Percentiles rank a stretch among this genome's conserved stretches.
phyloP scores from a whole-genome alignment of 2,329 filamentous ascomycete species.

The Chaetomium globosum region DNA sequence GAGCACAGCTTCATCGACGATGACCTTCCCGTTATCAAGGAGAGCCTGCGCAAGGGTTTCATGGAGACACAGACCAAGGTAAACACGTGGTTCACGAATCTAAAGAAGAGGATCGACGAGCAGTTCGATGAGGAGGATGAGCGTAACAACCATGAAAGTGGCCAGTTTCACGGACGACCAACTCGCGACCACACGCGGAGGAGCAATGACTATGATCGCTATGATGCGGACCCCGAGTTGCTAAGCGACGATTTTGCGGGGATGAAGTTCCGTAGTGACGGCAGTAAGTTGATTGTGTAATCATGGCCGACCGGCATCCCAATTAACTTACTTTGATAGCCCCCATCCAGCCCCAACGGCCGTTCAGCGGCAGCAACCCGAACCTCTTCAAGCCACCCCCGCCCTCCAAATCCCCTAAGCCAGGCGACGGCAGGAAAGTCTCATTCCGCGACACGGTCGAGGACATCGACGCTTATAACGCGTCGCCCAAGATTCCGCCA shows the following conservation, averaged over 20 bases:
- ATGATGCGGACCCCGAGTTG: slow-evolving; percentile 91
- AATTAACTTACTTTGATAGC: slow-evolving; percentile 45
- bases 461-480: slow-evolving; percentile 78
- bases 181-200: slow-evolving; percentile 66
- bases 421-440: slow-evolving; percentile 55
- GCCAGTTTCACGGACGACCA: slow-evolving; percentile 50
- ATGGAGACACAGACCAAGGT: slow-evolving; percentile 90
- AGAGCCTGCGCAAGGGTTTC: slow-evolving; percentile 94
- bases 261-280: slow-evolving; percentile 64
- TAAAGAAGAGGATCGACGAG: slow-evolving; percentile 93
- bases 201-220: slow-evolving; percentile 86
- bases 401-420: slow-evolving; percentile 55
- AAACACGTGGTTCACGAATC: slow-evolving; percentile 85
- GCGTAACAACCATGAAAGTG: slow-evolving; percentile 39
- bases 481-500: slow-evolving; percentile 58
- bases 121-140: slow-evolving; percentile 75
- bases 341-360: slow-evolving; percentile 59
- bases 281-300: slow-evolving; percentile 53
- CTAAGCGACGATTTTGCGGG: slow-evolving; percentile 85
- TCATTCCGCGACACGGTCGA: slow-evolving; percentile 67
- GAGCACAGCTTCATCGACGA: slow-evolving; percentile 95
- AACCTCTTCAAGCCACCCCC: slow-evolving; percentile 75
- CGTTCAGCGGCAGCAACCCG: slow-evolving; percentile 65
- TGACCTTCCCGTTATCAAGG: slow-evolving; percentile 87
- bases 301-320: not conserved